A percentile compares a stretch with the other conserved stretches of the same genome.
Conservation (phyloP, 2,329 filamentous ascomycete species). For the Fusarium luffae region DNA sequence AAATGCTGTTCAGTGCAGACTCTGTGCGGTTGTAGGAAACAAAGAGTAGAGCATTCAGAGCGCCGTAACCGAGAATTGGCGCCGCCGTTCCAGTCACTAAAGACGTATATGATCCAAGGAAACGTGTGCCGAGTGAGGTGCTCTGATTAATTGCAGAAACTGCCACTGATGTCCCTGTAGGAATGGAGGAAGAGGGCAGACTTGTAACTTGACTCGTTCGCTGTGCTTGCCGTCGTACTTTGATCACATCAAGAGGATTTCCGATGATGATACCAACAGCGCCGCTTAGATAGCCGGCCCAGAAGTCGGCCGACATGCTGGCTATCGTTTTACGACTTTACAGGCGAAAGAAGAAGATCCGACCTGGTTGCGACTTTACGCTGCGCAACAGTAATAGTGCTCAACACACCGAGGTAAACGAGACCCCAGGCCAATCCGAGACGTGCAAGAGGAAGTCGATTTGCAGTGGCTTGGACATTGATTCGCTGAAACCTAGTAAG, state of each 20-base stretch:
- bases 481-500: conserved; percentile 36
- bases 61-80: conserved; percentile 89
- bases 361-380: conserved; percentile 29
- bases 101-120: conserved; percentile 48
- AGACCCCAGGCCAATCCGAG: conserved; percentile 41
- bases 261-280: conserved; percentile 88
- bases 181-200: conserved; percentile 20
- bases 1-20: conserved; percentile 62
- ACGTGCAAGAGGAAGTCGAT: conserved; percentile 35
- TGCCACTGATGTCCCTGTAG: conserved; percentile 7
- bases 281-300: conserved; percentile 91
- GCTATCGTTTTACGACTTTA: conserved; percentile 11
- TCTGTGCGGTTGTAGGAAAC: conserved; percentile 90
- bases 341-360: conserved; percentile 16
- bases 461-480: conserved; percentile 30
- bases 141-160: conserved; percentile 15
- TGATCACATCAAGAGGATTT: conserved; percentile 80
- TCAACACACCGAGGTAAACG: conserved; percentile 41
- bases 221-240: conserved; percentile 75
- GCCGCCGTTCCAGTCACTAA: conserved; percentile 77
- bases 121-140: conserved; percentile 18
- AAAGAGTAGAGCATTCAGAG: conserved; percentile 90
- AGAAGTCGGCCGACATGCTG: conserved; percentile 89
- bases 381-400: conserved; percentile 40
- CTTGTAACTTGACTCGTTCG: conserved; percentile 12